phyloP scores from a whole-genome alignment of 2,329 filamentous ascomycete genomes.

The Exophiala sp. region DNA sequence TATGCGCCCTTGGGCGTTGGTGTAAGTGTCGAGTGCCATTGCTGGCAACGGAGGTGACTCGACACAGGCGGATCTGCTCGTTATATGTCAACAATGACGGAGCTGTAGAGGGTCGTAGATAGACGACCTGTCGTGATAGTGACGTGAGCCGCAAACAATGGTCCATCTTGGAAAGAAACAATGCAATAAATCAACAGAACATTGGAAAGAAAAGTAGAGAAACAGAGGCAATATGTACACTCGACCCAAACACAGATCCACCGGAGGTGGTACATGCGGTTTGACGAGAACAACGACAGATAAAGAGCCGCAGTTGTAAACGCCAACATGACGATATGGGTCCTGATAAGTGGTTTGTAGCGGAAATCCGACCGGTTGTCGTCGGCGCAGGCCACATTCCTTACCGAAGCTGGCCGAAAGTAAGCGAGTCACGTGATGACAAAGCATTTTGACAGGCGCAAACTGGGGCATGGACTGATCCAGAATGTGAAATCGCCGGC shows the following conservation, averaged over 20 bases:
- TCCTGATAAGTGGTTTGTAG: too few relatives aligned
- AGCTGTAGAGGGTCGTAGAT: neutral
- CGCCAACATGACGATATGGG: too few relatives aligned
- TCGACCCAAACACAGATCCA: neutral
- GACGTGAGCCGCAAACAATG: conserved; percentile 1
- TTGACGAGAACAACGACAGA: neutral
- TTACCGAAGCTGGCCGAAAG: too few relatives aligned
- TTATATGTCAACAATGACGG: neutral
- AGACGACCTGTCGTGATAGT: conserved; percentile 4
- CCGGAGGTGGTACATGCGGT: too few relatives aligned
- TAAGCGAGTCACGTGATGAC: too few relatives aligned
- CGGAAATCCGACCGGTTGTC: too few relatives aligned
- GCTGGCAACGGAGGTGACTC: neutral
- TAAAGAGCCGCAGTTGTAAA: conserved; percentile 1
- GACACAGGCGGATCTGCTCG: neutral
- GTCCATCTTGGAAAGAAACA: conserved; percentile 6
- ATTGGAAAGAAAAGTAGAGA: neutral
- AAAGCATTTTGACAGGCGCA: too few relatives aligned
- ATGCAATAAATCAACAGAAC: neutral
- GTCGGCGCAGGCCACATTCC: too few relatives aligned
- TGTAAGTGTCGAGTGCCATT: neutral
- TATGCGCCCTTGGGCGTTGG: conserved; percentile 22
- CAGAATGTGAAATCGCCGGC: too few relatives aligned
- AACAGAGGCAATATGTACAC: conserved; percentile 1
- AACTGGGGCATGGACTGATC: too few relatives aligned